phyloP scores from a whole-genome alignment of 2,329 filamentous ascomycete genomes.

The Pestalotiopsis sp. region DNA sequence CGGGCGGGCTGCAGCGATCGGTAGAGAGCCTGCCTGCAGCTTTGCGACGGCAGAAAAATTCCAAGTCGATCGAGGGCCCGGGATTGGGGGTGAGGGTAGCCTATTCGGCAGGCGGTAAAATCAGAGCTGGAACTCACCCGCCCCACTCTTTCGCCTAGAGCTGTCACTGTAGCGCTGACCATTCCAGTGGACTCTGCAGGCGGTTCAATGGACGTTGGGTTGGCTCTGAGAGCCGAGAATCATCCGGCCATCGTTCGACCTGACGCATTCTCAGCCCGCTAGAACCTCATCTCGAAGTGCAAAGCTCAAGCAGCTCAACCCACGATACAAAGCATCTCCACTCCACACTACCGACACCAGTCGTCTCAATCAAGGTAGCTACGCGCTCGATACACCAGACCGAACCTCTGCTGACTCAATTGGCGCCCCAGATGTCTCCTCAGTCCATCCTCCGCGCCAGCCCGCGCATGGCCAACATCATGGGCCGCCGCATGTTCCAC shows the following conservation, averaged over 20 bases:
- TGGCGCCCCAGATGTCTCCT: conserved; percentile 75
- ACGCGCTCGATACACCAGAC: neutral
- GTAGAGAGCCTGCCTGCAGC: neutral
- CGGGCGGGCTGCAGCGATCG: neutral
- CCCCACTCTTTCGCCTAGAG: neutral
- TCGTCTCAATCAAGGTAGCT: conserved; percentile 3
- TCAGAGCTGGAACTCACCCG: neutral
- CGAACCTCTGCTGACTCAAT: conserved; percentile 37
- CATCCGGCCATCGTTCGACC: conserved; percentile 10
- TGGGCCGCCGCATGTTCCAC: conserved; percentile 93
- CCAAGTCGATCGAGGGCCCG: neutral
- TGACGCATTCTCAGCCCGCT: neutral
- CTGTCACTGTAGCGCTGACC: neutral
- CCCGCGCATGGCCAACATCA: conserved; percentile 63
- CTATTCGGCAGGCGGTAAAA: conserved; percentile 5
- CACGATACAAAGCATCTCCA: conserved; percentile 11
- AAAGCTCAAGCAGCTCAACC: conserved; percentile 1
- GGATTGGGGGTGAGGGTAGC: neutral
- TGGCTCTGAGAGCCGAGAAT: neutral
- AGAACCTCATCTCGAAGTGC: conserved; percentile 4
- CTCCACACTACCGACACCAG: conserved; percentile 3
- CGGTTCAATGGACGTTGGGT: too few relatives aligned
- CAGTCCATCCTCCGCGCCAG: conserved; percentile 61
- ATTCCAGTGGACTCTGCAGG: neutral
- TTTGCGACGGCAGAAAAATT: conserved; percentile 4